Evolutionary conservation across 129 eudicot genomes (phyloP).

Genomic region (Smallanthus sonchifolius): DNA sequence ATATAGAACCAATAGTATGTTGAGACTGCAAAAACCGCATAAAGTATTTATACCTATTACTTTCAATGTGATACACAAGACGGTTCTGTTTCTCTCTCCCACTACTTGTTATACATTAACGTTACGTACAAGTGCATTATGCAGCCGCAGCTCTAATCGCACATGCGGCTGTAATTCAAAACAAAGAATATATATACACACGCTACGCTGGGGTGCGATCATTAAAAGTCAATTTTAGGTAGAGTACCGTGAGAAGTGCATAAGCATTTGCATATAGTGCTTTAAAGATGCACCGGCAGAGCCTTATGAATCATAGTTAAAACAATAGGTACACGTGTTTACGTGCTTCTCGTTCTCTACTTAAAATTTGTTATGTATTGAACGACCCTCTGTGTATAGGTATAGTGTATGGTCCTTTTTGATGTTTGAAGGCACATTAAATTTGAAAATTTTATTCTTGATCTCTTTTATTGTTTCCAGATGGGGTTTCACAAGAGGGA

Average conservation of each 20-base stretch:
- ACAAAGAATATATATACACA: too few species aligned
- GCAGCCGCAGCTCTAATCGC: too few species aligned
- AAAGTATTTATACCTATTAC: too few species aligned
- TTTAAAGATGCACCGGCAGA: background rate
- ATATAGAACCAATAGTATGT: too few species aligned
- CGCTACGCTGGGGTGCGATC: too few species aligned
- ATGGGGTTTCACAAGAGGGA: slow-evolving; percentile 46
- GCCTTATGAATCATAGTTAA: background rate
- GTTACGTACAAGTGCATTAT: too few species aligned
- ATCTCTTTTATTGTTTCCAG: slow-evolving; percentile 34
- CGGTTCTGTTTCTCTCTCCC: too few species aligned
- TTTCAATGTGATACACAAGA: too few species aligned
- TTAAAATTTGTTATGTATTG: background rate
- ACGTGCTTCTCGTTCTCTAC: background rate
- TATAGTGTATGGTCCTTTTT: slow-evolving; percentile 10
- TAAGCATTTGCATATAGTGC: background rate
- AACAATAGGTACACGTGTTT: background rate
- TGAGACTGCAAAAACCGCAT: too few species aligned
- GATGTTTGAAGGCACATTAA: background rate
- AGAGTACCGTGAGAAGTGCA: background rate
- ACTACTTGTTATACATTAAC: too few species aligned
- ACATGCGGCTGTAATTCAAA: too few species aligned
- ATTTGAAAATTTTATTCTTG: background rate
- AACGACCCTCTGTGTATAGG: background rate
- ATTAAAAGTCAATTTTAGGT: background rate